Percentiles rank a stretch among this genome's conserved stretches.
Conservation (phyloP, 2,329 filamentous ascomycete genomes). For the Ceratocystis cacaofunesta region DNA sequence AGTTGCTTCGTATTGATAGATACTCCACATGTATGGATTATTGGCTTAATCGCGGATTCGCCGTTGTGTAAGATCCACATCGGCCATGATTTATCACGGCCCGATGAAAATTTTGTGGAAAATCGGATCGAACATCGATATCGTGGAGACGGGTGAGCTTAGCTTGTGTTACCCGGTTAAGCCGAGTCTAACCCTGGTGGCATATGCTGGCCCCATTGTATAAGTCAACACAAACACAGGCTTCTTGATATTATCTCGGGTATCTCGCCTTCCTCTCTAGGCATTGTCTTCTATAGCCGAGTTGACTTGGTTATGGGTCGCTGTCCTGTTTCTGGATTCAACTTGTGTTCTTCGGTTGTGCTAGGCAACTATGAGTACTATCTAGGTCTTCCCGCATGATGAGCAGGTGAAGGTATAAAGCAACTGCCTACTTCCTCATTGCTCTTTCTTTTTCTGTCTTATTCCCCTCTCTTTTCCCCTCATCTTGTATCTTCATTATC, state of each 20-base stretch:
- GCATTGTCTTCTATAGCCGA: not conserved
- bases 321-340: not conserved
- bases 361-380: not conserved
- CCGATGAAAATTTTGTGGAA: not conserved
- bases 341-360: not conserved
- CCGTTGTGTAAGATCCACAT: not conserved
- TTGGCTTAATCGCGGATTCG: not conserved
- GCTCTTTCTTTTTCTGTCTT: not conserved
- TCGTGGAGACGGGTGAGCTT: not conserved
- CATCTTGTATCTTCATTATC: not conserved
- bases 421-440: not conserved
- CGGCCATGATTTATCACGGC: not conserved
- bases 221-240: not conserved
- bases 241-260: not conserved
- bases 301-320: not conserved
- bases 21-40: too few relatives aligned
- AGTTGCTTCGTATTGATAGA: not conserved
- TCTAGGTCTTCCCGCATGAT: not conserved
- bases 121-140: not conserved
- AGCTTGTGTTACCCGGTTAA: not conserved
- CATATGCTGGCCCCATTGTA: too few relatives aligned
- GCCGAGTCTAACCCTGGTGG: not conserved
- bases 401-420: not conserved
- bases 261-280: not conserved
- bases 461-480: slow-evolving; percentile 1